Evolutionary conservation across 1,284 basidiomycete genomes (phyloP).

Genomic region (Meira nashicola): DNA sequence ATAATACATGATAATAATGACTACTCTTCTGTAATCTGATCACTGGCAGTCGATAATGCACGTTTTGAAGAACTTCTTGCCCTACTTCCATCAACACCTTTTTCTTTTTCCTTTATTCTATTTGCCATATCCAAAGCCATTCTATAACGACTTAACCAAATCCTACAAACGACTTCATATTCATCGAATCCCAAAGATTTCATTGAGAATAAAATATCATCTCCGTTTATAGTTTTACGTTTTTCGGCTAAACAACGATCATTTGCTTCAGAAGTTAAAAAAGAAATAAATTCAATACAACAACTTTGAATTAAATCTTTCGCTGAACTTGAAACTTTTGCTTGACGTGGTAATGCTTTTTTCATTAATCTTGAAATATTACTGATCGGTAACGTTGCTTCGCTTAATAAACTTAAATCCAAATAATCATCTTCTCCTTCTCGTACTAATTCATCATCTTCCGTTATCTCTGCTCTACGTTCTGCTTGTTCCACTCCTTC

Average conservation of each 20-base stretch:
- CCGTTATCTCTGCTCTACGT: not conserved
- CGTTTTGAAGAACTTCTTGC: constrained; percentile 5
- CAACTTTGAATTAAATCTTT: constrained; percentile 96
- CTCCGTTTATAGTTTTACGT: constrained; percentile 77
- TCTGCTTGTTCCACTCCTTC: not conserved
- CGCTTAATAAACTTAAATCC: not conserved
- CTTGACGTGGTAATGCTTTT: constrained; percentile 71
- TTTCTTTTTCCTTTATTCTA: not conserved
- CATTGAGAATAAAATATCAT: constrained; percentile 82
- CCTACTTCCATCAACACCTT: not conserved
- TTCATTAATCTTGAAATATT: constrained; percentile 97
- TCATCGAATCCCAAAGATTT: constrained; percentile 86
- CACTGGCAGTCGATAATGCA: not conserved
- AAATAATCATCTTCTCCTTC: constrained; percentile 6
- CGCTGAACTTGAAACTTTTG: constrained; percentile 93
- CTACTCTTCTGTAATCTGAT: not conserved
- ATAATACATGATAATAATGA: not conserved
- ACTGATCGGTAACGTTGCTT: constrained; percentile 61
- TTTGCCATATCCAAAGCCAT: constrained; percentile 6
- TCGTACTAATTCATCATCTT: not conserved
- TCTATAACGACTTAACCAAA: constrained; percentile 16
- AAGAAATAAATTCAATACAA: constrained; percentile 91
- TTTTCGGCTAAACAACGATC: constrained; percentile 84
- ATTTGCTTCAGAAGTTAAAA: constrained; percentile 84
- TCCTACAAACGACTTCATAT: constrained; percentile 64